Base-by-base conservation (phyloP, 805 yeast species). In the Barnettozyma sp. region DNA sequence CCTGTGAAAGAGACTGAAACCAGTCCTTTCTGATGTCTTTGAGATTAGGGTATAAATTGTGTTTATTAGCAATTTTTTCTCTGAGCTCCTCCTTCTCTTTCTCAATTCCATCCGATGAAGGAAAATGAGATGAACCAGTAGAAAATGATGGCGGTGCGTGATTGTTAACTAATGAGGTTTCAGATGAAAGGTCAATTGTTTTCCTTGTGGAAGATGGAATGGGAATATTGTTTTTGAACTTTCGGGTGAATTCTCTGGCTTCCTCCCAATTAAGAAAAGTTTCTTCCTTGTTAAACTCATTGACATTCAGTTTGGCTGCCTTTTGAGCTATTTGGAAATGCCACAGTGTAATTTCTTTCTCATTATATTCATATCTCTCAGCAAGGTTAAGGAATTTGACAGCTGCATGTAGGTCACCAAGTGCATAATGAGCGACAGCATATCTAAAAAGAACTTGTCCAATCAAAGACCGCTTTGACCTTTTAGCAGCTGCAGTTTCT, bases 1-100 rank as follows among this genome's bases (percentile, higher is more conserved):
- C 73, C 4, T 56, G 54, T 1, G 61, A 61, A 8, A 61, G 49
- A 12, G 78, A 68, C 56, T 92, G 96, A 59, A 78, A 90, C 77
- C 82, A 82, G 45, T 82, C 88, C n/a, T 62, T 59, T 48, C 68
- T 69, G 25, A 69, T 56, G 45, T 56, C 52, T 43, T 65, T 49
- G 40, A 50, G 30, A 3, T 17, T 34, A 28, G 56, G 54, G 27
- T 33, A 45, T 9, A 49, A 13, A 25, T 46, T 49, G 27, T 46
- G 48, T 20, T 50, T 46, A 32, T 45, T 52, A 3, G 41, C 40
- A 42, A 48, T 49, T 26, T 48, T 49, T 15, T 36, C 33, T 29
- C 45, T 53, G 11, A 47, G 30, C 24, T 45, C 52, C 14, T 44
- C 35, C 48, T 40, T 38, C 41, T 48, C 35, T 36, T 40, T 15